Evolutionary conservation across 2,329 filamentous ascomycete genomes (phyloP).

Genomic region (Apiospora kogelbergensis): DNA sequence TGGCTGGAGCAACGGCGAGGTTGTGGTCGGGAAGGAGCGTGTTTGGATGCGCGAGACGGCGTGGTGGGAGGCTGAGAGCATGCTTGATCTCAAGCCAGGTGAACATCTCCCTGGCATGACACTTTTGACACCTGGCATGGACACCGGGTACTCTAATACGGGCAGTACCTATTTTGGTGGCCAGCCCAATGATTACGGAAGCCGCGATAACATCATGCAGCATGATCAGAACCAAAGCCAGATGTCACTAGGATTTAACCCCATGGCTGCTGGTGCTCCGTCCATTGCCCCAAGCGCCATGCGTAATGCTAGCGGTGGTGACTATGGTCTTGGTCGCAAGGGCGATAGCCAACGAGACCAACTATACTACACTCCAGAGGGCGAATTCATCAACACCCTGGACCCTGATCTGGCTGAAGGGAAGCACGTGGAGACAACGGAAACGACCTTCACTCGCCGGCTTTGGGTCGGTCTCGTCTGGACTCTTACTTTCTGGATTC

Average conservation of each 20-base stretch:
- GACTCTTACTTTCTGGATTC: conserved; percentile 91
- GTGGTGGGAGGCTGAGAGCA: conserved; percentile 97
- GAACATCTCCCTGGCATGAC: conserved; percentile 28
- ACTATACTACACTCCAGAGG: conserved; percentile 71
- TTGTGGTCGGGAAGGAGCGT: conserved; percentile 84
- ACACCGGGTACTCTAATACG: conserved; percentile 69
- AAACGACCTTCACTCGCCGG: conserved; percentile 63
- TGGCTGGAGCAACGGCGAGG: conserved; percentile 97
- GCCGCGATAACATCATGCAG: conserved; percentile 68
- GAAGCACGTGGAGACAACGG: conserved; percentile 72
- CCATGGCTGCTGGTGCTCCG: conserved; percentile 39
- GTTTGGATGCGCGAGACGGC: conserved; percentile 93
- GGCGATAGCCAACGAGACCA: conserved; percentile 77
- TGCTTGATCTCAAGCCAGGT: conserved; percentile 84
- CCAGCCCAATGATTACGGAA: conserved; percentile 60
- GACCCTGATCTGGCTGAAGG: conserved; percentile 78
- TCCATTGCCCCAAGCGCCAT: conserved; percentile 62
- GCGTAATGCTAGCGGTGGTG: conserved; percentile 61
- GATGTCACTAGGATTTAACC: conserved; percentile 37
- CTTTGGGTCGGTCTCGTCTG: conserved; percentile 82
- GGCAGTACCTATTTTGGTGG: conserved; percentile 68
- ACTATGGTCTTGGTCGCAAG: conserved; percentile 86
- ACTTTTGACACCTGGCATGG: conserved; percentile 52
- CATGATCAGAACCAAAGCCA: conserved; percentile 56
- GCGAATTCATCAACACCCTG: conserved; percentile 65